Evolutionary conservation across 352 stramenopile genomes (phyloP).

Genomic region (Halophytophthora polymorphica): DNA sequence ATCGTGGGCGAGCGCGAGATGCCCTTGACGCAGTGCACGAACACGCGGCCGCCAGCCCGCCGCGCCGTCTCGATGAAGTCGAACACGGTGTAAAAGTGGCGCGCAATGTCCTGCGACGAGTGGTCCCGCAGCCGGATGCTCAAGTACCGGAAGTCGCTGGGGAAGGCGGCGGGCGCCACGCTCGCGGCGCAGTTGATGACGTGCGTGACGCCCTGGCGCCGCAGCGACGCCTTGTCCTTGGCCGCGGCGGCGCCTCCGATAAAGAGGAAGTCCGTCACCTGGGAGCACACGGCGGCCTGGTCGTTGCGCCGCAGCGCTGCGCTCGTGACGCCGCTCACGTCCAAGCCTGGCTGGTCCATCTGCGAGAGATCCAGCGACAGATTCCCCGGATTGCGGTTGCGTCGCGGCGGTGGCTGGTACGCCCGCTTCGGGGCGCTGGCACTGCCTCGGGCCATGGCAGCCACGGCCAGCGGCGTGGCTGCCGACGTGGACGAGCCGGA

Average conservation of each 20-base stretch:
- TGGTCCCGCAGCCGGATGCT: conserved; percentile 88
- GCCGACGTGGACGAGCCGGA: conserved; percentile 21
- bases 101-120: conserved; percentile 79
- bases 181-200: conserved; percentile 87
- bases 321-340: conserved; percentile 16
- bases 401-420: conserved; percentile 46
- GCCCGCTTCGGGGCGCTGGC: conserved; percentile 32
- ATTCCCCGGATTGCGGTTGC: conserved; percentile 76
- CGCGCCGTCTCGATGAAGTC: conserved; percentile 86
- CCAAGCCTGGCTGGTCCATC: conserved; percentile 46
- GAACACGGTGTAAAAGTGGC: conserved; percentile 87
- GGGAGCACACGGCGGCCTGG: conserved; percentile 69
- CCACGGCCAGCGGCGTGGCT: conserved; percentile 6
- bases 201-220: conserved; percentile 79
- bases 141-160: conserved; percentile 81
- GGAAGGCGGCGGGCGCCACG: conserved; percentile 71
- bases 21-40: conserved; percentile 87
- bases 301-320: conserved; percentile 40
- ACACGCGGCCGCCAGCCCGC: conserved; percentile 63
- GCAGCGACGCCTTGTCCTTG: conserved; percentile 71
- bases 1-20: conserved; percentile 87
- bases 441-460: conserved; percentile 12
- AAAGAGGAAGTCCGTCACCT: conserved; percentile 85
- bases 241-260: conserved; percentile 79
- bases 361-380: conserved; percentile 80